A percentile compares a stretch with the other conserved stretches of the same genome.
These are phyloP conservation scores for Lactifluus pinguis DNA, from an alignment of 768 basidiomycete species.

Conservation along the genomic window DNA sequence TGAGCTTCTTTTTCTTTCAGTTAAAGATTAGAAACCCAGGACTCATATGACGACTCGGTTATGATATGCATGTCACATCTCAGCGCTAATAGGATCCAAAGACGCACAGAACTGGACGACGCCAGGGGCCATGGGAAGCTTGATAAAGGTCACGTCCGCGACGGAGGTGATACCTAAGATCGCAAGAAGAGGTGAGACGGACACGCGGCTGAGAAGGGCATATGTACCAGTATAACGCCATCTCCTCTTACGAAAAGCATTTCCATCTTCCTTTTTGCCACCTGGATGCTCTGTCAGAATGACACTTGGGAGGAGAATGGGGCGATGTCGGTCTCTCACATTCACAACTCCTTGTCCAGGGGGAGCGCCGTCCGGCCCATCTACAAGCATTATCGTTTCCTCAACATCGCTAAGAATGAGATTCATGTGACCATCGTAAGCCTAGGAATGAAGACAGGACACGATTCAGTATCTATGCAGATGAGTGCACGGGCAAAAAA, in stretches of 20 bases:
- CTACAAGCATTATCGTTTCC: conserved; percentile 95
- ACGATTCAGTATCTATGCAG: conserved; percentile 12
- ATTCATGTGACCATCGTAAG: conserved; percentile 99
- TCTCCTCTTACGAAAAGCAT: conserved; percentile 98
- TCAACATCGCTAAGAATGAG: conserved; percentile 96
- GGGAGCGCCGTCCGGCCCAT: conserved; percentile 57
- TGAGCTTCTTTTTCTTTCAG: not conserved
- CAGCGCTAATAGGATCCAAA: not conserved
- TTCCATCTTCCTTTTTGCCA: conserved; percentile 88
- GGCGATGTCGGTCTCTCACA: conserved; percentile 31
- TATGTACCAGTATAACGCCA: conserved; percentile 80
- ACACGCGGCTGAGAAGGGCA: not conserved
- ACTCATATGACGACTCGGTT: not conserved
- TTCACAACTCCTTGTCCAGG: conserved; percentile 56
- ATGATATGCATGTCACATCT: not conserved
- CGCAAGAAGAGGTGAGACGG: conserved; percentile 13
- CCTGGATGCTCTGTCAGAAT: conserved; percentile 34
- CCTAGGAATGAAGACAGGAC: conserved; percentile 39
- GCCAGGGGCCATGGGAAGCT: not conserved
- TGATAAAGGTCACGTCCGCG: conserved; percentile 44
- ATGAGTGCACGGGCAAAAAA: conserved; percentile 9
- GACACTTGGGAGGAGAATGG: not conserved
- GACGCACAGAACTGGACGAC: not conserved
- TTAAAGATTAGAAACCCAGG: not conserved
- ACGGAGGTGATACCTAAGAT: conserved; percentile 68